Percentiles rank a stretch among this genome's conserved stretches.
phyloP scores from a whole-genome alignment of 768 basidiomycete species.

The Pholiota conissans region DNA sequence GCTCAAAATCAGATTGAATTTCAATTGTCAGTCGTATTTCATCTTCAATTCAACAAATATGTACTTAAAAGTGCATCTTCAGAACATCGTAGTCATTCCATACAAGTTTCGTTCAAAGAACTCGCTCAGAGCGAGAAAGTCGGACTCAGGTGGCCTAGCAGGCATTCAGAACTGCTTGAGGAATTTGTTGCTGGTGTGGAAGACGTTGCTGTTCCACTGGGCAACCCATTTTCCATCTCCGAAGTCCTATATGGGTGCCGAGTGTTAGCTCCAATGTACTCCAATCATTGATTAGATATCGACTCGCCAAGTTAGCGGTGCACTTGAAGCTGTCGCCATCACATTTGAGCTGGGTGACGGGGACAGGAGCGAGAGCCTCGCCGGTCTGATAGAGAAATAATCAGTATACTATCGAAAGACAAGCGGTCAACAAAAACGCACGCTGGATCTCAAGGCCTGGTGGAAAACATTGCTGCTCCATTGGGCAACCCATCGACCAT shows the following conservation, averaged over 20 bases:
- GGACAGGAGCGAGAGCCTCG: not conserved
- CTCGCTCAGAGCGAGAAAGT: not conserved
- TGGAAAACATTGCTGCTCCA: slow-evolving; percentile 1
- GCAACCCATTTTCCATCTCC: not conserved
- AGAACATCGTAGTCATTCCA: too few species aligned
- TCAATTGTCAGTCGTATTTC: not conserved
- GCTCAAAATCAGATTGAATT: not conserved
- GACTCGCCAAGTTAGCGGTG: not conserved
- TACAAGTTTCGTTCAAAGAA: not conserved
- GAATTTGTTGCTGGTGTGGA: not conserved
- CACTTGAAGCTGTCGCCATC: not conserved
- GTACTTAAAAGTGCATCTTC: too few species aligned
- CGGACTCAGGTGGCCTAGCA: not conserved
- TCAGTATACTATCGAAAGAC: too few species aligned
- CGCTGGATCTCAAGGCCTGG: not conserved
- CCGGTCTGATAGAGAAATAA: not conserved
- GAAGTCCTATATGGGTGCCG: not conserved
- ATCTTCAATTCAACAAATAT: too few species aligned
- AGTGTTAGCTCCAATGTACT: not conserved
- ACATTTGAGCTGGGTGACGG: slow-evolving; percentile 1
- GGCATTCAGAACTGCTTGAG: not conserved
- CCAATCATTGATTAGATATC: not conserved
- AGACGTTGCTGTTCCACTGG: not conserved
- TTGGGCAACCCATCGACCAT: not conserved
- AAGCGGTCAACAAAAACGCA: too few species aligned